phyloP scores from a whole-genome alignment of 352 stramenopile genomes.

The Phytopythium cucurbitacearum region DNA sequence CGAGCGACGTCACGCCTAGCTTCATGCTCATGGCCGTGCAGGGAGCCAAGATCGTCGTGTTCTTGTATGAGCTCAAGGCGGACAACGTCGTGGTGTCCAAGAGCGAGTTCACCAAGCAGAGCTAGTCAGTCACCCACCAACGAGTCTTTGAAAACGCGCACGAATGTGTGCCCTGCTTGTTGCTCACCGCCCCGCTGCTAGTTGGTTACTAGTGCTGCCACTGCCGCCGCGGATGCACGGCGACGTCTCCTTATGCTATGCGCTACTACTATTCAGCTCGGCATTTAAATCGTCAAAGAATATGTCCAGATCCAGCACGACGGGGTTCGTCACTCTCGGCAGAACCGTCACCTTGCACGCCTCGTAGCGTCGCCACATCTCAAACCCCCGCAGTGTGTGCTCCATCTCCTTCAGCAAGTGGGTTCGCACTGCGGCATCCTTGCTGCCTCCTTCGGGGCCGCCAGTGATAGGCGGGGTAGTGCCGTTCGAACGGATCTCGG shows the following conservation, averaged over 20 bases:
- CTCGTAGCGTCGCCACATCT: conserved; percentile 86
- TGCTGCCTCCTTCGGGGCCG: conserved; percentile 44
- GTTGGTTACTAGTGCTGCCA: not conserved
- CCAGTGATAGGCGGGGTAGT: conserved; percentile 63
- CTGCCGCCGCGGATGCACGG: conserved; percentile 3
- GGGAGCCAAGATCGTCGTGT: conserved; percentile 94
- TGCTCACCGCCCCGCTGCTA: no score
- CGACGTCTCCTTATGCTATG: conserved; percentile 8
- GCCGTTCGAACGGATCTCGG: conserved; percentile 64
- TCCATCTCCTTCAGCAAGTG: conserved; percentile 85
- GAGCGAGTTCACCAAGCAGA: conserved; percentile 74
- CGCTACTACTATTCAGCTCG: conserved; percentile 33
- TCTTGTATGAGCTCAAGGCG: conserved; percentile 93
- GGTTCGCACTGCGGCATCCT: conserved; percentile 60
- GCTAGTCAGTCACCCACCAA: no score
- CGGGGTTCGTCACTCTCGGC: conserved; percentile 69
- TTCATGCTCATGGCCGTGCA: conserved; percentile 99
- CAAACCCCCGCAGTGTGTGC: conserved; percentile 77
- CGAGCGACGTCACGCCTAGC: conserved; percentile 85
- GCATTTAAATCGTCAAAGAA: conserved; percentile 72
- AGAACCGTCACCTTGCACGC: conserved; percentile 61
- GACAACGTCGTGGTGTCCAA: conserved; percentile 87
- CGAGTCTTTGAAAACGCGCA: no score
- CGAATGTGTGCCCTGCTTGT: no score
- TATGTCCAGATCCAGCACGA: conserved; percentile 53